Evolutionary conservation across 306 rosid species (phyloP), one percentile per base, ranked within the genome.

Genomic region (Trifolium repens): DNA sequence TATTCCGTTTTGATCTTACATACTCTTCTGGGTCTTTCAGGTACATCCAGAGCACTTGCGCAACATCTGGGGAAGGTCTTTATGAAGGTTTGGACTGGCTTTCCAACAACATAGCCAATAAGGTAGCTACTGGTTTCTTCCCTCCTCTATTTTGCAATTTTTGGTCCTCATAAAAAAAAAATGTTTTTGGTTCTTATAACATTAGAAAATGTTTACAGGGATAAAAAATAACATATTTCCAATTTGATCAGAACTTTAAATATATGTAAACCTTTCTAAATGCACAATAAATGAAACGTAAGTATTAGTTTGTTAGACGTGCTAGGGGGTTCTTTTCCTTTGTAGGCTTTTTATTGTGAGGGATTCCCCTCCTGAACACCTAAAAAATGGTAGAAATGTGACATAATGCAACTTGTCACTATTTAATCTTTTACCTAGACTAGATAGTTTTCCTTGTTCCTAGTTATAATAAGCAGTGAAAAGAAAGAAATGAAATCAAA

Each of bases 1-100:
- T 63, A 12, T 75, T 8, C 39, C n/a, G 26, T 40, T 73, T 9
- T 59, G 50, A 49, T 64, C 80, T 78, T 84, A 85, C 66, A 37
- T 58, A 22, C 43, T 40, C 40, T 35, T 67, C 8, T 54, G 73
- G 42, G 40, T 74, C 73, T 75, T 76, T 63, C 90, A 96, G 99
- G 99, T 96, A 96, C 87, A 94, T 94, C 79, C 99, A 94, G 89
- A 94, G 99, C 90, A 94, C 99, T 60, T 94, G 99, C 79, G 99
- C 99, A 44, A 96, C 99, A 22, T 96, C 99, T 64, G 99, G 99
- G 61, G 99, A 96, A 84, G 99, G 99, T 47, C 96, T 96, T 74
- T 96, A 96, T 9, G 99, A 96, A 79, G 99, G 98, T 43, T 84
- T 96, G 83, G 99, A 96, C 53, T 96, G 99, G 99, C 98, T 96